Base-by-base conservation (phyloP, 768 basidiomycete genomes). In the Galerina marginata region DNA sequence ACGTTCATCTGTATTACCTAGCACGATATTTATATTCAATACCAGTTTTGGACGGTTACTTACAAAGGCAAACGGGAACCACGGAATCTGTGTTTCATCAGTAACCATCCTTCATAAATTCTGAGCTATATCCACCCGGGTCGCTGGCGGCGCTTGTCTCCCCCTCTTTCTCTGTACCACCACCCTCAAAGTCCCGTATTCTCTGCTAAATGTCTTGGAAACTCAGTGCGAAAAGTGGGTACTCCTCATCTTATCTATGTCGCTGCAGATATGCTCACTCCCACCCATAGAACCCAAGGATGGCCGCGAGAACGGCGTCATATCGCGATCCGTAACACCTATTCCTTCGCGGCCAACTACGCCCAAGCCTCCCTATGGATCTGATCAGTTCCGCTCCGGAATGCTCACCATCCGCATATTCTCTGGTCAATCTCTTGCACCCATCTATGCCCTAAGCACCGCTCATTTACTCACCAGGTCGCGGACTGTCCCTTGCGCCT, bases 331-430 rank as follows among this genome's bases (percentile, higher is more conserved):
- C 54, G 86, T 85, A 53, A 93, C 92, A 26, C 92, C 92, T 54
- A 86, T 93, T 64, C 89, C 69, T 23, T 93, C 92, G 11, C 83
- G 92, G 25, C 89, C 92, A n/a, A 84, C 85, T 4, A 93, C 92
- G 0, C 92, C 92, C 20, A 89, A 84, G 69, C 80, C 86, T 3
- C 77, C 77, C 58, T 71, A 78, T 71, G 79, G 79, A 36, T 65
- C 79, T 54, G 86, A 87, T 66, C 86, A 90, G 72, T 90, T 92
- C 66, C 85, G 93, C 74, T 90, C 86, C 46, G 96, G 96, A 51
- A 89, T 96, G 84, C 88, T 99, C 67, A 96, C 93, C 63, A 95
- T 99, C 74, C 88, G 94, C 61, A 95, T 99, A 72, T 96, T 96
- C 79, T 95, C 91, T 67, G 92, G 92, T 63, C 85, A 69, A 67